Base-by-base conservation (phyloP, 2,329 filamentous ascomycete species). In the Penicillium sp. region DNA sequence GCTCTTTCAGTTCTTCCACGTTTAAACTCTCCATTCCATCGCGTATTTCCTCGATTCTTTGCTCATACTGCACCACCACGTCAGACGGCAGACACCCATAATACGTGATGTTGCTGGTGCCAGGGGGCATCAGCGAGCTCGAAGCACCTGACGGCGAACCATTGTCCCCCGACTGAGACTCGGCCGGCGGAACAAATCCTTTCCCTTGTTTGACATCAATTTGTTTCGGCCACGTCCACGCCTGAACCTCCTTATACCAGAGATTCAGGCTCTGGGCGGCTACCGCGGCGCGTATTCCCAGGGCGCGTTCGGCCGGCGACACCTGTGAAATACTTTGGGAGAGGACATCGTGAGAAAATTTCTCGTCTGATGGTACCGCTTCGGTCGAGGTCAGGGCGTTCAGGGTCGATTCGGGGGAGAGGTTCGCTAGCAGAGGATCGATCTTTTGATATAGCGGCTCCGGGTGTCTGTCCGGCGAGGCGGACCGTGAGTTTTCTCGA, bases 1-100 rank as follows among this genome's bases (percentile, higher is more conserved):
- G 90, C 40, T 83, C 85, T 77, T 99, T 97, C 69, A 99, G 87
- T 60, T 95, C 91, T 67, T 97, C 77, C 56, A 79, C 74, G 33
- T 73, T 72, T 33, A 78, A 61, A 54, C 65, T 69, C 4, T 78
- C 75, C 62, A 77, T 72, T 39, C 69, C 75, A 60, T 78, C 75
- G 45, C 71, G 81, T 54, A 97, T 95, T 59, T 89, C 84, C 49
- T 90, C 87, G 11, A 95, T 79, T 34, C 92, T 85, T 52, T 73
- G 76, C 65, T 94, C 89, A 71, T 94, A 92, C 46, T 77, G 76
- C 43, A 81, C 74, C 1, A 95, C 85, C 33, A 89, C 81, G 14
- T 79, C 72, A 2, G 82, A 81, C 0, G 84, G 83, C 31, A 97
- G 75, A 67, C 89, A 89, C 5, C 92, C 92, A 72, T 87, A 83